Evolutionary conservation across 2,329 filamentous ascomycete genomes (phyloP).

Genomic region (Pezicula carpinea): DNA sequence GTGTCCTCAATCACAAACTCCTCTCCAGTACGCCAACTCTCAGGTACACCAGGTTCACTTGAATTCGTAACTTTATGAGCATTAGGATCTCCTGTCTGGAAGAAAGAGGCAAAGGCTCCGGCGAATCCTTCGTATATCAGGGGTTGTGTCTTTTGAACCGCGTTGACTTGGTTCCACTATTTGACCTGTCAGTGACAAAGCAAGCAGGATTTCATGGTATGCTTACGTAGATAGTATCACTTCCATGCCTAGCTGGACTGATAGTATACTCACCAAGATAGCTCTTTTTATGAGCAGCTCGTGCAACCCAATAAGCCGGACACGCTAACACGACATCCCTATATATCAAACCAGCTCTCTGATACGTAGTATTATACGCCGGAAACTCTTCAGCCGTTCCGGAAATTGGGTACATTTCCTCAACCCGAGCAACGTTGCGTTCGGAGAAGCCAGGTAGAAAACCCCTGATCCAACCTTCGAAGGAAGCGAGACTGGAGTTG

Average conservation of each 20-base stretch:
- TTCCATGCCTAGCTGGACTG: constrained; percentile 52
- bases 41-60: constrained; percentile 40
- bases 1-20: constrained; percentile 47
- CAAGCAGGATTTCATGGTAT: background rate
- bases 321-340: constrained; percentile 55
- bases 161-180: constrained; percentile 52
- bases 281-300: constrained; percentile 36
- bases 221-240: constrained; percentile 51
- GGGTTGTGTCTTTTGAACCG: constrained; percentile 45
- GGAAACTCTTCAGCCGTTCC: constrained; percentile 40
- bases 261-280: constrained; percentile 59
- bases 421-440: constrained; percentile 34
- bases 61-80: constrained; percentile 46
- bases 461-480: constrained; percentile 47
- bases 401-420: constrained; percentile 40
- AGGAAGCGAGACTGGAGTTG: constrained; percentile 44
- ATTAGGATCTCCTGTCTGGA: constrained; percentile 55
- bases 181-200: background rate
- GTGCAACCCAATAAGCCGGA: constrained; percentile 52
- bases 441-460: constrained; percentile 45
- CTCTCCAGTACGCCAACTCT: constrained; percentile 24
- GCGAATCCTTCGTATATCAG: constrained; percentile 51
- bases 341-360: constrained; percentile 51
- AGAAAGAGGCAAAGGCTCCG: constrained; percentile 56
- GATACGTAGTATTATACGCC: constrained; percentile 44